Evolutionary conservation across 1,284 basidiomycete species (phyloP), one percentile per base, ranked within the genome.

Genomic region (Lignosus rhinocerotis): DNA sequence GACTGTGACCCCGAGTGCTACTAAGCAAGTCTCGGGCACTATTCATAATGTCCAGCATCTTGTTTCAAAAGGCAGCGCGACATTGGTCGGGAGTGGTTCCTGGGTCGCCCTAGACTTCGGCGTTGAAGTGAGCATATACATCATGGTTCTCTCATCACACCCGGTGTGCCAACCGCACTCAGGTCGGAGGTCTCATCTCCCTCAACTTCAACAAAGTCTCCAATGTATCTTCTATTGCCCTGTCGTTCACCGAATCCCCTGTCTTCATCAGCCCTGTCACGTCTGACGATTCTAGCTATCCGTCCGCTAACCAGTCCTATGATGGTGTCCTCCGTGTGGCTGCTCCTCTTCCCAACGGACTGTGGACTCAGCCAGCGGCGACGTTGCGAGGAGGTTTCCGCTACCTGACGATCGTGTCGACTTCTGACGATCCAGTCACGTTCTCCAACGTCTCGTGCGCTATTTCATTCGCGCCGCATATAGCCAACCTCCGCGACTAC

Each of bases 381-480:
- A 68, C 72, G 0, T 70, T 85, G 5, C 72, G 83, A 14, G 84
- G 83, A 4, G 83, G 84, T 1, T 85, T 81, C 61, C 77, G 84
- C 10, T 86, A 76, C 64, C 69, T 86, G n/a, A 84, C 82, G 0
- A 73, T 86, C 39, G 76, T 80, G 0, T 77, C 77, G 1, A 77
- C 71, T 10, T 72, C 72, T 0, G 60, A 72, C 14, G 67, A 67
- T 1, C 58, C 72, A 0, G 65, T 82, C 12, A 56, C 75, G 0
- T 70, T 85, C 33, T 79, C 80, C 2, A 85, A 85, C 62, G 72
- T 85, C 0, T 76, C 81, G 0, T 83, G 80, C 63, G 72, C 75
- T 5, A 83, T 86, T 16, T 80, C 79, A 0, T 85, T 85, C 69
- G 77, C 80, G 73, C 82, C 83, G 0, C 82, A 84, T 61, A 73